Base-by-base conservation (phyloP, 257 asterid genomes). In the Capsicum baccatum region DNA sequence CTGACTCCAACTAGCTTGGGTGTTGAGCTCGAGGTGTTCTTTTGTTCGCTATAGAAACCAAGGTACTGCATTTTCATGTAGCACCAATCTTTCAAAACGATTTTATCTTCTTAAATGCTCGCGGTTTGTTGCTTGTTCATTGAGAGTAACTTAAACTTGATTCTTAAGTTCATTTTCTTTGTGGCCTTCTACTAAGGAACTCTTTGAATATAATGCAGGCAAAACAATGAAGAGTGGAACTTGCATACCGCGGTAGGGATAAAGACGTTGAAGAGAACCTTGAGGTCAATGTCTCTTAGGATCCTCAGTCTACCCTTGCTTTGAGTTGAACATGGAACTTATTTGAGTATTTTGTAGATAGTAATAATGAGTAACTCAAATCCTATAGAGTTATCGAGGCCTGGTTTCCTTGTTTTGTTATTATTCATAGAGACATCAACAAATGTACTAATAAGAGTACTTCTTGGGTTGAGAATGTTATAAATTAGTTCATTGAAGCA, bases 361-460 rank as follows among this genome's bases (percentile, higher is more conserved):
- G 64, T 64, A 78, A 78, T 78, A 78, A 54, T 78, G 82, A 4
- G 82, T 78, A 54, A 54, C 81, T 78, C 81, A 78, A 76, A 14
- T 78, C 82, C 64, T 78, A 78, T 78, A 54, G 82, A 78, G 82
- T 55, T 78, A 33, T 21, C 2, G 52, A 54, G 64, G 64, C 48
- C 48, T 13, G 82, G 11, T 78, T 54, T 54, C 64, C 50, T 17
- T 54, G 26, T 78, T 78, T 78, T 4, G 64, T 54, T 78, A 54
- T 52, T 56, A 54, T 52, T 56, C 82, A 10, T 78, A 78, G 82
- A 78, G 82, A 55, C 64, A 26, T 78, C 44, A 33, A 78, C 5
- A 52, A 52, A 15, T 76, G 81, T 76, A 76, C 64, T 55, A 76
- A 78, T 78, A 78, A 74, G 59, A 73, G 6, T 76, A 52, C 63